These are phyloP conservation scores for Zygnema circumcarinatum DNA, from an alignment of 139 green algal species.

Conservation along the genomic window DNA sequence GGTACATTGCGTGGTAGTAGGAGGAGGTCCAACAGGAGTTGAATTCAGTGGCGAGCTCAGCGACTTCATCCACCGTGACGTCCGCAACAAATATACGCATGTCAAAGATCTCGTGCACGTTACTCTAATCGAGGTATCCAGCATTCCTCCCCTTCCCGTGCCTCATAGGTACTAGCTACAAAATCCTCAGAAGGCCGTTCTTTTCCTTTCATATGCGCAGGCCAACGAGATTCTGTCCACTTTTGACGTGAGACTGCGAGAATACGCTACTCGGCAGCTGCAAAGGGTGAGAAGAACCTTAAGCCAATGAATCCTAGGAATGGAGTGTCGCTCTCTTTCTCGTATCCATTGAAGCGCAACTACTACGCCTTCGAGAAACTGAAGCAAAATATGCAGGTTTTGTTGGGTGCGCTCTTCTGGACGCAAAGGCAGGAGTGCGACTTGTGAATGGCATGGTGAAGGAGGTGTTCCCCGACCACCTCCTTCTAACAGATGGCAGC, in stretches of 20 bases:
- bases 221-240: slow-evolving; percentile 50
- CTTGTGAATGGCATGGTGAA: slow-evolving; percentile 49
- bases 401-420: too few species aligned
- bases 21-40: slow-evolving; percentile 83
- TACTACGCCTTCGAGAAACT: too few species aligned
- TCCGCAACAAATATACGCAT: slow-evolving; percentile 45
- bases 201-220: slow-evolving; percentile 8
- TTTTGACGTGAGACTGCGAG: slow-evolving; percentile 46
- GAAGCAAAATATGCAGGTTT: too few species aligned
- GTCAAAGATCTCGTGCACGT: slow-evolving; percentile 54
- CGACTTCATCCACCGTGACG: slow-evolving; percentile 73
- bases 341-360: too few species aligned
- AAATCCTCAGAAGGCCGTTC: too few species aligned
- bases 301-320: too few species aligned
- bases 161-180: background rate
- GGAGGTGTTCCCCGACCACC: slow-evolving; percentile 58
- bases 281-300: too few species aligned
- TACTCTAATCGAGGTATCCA: slow-evolving; percentile 52
- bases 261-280: slow-evolving; percentile 52
- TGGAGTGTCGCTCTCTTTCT: background rate
- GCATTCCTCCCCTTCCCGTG: background rate
- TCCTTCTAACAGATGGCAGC: slow-evolving; percentile 75
- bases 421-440: slow-evolving; percentile 29
- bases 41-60: slow-evolving; percentile 82
- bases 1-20: slow-evolving; percentile 85